Evolutionary conservation across 2,329 filamentous ascomycete species (phyloP).

Genomic region (Calonectria leucothoes): DNA sequence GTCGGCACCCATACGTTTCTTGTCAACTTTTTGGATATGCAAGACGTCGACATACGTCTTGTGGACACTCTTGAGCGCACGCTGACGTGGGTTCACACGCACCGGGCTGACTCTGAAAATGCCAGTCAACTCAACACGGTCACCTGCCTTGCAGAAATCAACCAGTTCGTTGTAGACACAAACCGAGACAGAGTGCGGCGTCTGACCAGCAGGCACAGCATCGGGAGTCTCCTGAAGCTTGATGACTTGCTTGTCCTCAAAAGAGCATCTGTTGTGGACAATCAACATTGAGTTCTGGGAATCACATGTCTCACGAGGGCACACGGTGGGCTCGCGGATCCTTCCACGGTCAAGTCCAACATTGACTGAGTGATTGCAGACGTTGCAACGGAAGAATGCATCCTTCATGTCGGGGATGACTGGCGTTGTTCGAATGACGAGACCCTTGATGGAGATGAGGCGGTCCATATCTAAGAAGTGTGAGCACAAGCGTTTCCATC

Average conservation of each 20-base stretch:
- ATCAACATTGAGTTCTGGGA: conserved; percentile 98
- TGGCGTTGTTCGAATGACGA: conserved; percentile 95
- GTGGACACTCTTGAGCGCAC: conserved; percentile 93
- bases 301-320: conserved; percentile 83
- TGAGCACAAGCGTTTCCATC: conserved; percentile 19
- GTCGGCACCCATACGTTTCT: conserved; percentile 92
- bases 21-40: conserved; percentile 96
- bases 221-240: conserved; percentile 98
- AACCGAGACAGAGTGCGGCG: conserved; percentile 94
- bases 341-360: conserved; percentile 95
- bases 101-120: conserved; percentile 97
- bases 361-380: conserved; percentile 90
- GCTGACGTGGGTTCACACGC: conserved; percentile 91
- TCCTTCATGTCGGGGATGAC: conserved; percentile 99
- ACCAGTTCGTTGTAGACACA: conserved; percentile 98
- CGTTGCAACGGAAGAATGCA: conserved; percentile 95
- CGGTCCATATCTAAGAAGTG: conserved; percentile 85
- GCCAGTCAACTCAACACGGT: conserved; percentile 93
- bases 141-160: conserved; percentile 97
- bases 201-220: conserved; percentile 93
- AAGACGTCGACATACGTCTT: conserved; percentile 98
- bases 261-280: conserved; percentile 93
- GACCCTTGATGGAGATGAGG: conserved; percentile 91
- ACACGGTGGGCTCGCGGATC: conserved; percentile 93
- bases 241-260: conserved; percentile 98